phyloP scores from a whole-genome alignment of 2,329 filamentous ascomycete genomes.

The Triangularia setosa region DNA sequence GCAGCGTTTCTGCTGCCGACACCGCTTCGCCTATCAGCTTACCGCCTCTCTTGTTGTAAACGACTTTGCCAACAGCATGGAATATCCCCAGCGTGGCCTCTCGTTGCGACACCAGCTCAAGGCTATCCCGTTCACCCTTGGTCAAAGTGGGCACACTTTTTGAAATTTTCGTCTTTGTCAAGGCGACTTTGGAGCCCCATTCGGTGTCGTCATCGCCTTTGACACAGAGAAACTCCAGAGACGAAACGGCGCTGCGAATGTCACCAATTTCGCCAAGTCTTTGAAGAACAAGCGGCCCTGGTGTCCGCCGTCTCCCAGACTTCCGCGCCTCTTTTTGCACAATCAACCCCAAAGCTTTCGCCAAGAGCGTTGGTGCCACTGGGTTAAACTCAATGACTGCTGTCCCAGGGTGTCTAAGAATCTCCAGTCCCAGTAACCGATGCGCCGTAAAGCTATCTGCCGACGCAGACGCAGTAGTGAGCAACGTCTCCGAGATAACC shows the following conservation, averaged over 20 bases:
- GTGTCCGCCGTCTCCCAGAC: constrained; percentile 70
- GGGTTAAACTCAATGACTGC: constrained; percentile 88
- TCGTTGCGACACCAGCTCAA: constrained; percentile 78
- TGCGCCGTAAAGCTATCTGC: constrained; percentile 92
- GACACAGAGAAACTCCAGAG: constrained; percentile 86
- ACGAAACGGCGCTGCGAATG: constrained; percentile 85
- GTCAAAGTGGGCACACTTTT: constrained; percentile 62
- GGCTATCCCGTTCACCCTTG: constrained; percentile 70
- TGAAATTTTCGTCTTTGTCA: constrained; percentile 63
- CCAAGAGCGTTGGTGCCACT: constrained; percentile 79
- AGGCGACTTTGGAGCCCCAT: constrained; percentile 71
- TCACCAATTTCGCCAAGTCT: constrained; percentile 83
- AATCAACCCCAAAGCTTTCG: constrained; percentile 77
- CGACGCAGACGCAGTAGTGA: constrained; percentile 79
- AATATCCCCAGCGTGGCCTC: constrained; percentile 92
- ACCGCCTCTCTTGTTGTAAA: constrained; percentile 88
- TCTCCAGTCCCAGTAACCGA: constrained; percentile 79
- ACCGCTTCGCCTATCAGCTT: constrained; percentile 36
- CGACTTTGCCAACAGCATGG: constrained; percentile 90
- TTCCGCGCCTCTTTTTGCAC: constrained; percentile 80
- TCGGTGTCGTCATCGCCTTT: constrained; percentile 70
- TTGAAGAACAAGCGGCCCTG: constrained; percentile 74
- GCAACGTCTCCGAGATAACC: constrained; percentile 84
- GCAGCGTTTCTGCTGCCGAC: constrained; percentile 51
- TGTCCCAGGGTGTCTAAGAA: constrained; percentile 75